These are phyloP conservation scores for Papiliotrema flavescens DNA, from an alignment of 1,284 basidiomycete genomes.

Conservation along the genomic window DNA sequence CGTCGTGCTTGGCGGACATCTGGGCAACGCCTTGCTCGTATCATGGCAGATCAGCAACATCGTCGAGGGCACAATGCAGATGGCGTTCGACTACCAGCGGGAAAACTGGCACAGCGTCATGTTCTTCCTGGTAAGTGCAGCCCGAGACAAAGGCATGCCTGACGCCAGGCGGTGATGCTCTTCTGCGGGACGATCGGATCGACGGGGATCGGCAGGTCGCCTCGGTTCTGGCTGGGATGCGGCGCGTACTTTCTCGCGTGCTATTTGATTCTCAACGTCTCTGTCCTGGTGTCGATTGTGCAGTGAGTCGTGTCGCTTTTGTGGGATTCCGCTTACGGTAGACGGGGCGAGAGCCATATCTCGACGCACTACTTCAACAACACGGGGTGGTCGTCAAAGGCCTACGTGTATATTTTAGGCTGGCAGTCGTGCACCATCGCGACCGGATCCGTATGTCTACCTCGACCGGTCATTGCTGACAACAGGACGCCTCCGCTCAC, in stretches of 20 bases:
- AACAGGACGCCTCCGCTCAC: slow-evolving; percentile 39
- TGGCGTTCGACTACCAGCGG: slow-evolving; percentile 31
- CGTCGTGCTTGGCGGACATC: slow-evolving; percentile 45
- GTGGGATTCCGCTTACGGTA: not conserved
- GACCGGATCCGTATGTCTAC: slow-evolving; percentile 28
- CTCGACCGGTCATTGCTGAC: not conserved
- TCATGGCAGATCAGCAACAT: slow-evolving; percentile 39
- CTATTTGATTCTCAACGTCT: slow-evolving; percentile 40
- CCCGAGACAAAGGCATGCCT: not conserved
- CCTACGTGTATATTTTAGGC: slow-evolving; percentile 43
- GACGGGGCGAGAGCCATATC: not conserved
- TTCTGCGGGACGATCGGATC: slow-evolving; percentile 36
- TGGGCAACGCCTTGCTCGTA: slow-evolving; percentile 42
- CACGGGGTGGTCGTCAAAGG: slow-evolving; percentile 31
- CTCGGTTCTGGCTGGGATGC: slow-evolving; percentile 38
- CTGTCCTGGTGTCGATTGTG: slow-evolving; percentile 34
- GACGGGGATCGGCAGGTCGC: slow-evolving; percentile 38
- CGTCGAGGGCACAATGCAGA: slow-evolving; percentile 37
- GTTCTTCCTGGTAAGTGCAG: slow-evolving; percentile 38
- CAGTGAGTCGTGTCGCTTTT: slow-evolving; percentile 14
- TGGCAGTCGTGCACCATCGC: slow-evolving; percentile 45
- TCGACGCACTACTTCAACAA: slow-evolving; percentile 22
- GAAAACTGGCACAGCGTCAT: slow-evolving; percentile 36
- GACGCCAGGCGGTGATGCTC: slow-evolving; percentile 29
- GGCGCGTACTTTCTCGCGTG: slow-evolving; percentile 19